phyloP scores from a whole-genome alignment of 176 grass and related monocot species.

The Oryza meridionalis region DNA sequence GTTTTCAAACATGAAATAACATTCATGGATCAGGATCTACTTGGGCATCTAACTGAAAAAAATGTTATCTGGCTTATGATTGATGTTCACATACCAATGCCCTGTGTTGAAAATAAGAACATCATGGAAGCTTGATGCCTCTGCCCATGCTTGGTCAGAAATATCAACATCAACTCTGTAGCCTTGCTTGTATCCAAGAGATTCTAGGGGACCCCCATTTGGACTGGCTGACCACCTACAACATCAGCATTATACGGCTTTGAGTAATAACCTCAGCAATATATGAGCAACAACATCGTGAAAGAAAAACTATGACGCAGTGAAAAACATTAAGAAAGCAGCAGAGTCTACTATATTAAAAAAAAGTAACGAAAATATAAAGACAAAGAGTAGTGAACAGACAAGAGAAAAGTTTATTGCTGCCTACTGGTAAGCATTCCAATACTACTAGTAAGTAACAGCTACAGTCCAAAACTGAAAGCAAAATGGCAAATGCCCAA shows the following conservation, averaged over 20 bases:
- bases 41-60: background rate
- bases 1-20: background rate
- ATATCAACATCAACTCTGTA: conserved; percentile 88
- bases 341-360: background rate
- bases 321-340: conserved; percentile 5
- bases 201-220: conserved; percentile 68
- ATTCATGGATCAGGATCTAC: background rate
- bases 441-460: conserved; percentile 13
- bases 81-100: conserved; percentile 60
- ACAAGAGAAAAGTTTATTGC: conserved; percentile 5
- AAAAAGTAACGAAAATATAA: conserved; percentile 1
- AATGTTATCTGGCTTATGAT: background rate
- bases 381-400: background rate
- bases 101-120: conserved; percentile 96
- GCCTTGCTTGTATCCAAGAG: conserved; percentile 87
- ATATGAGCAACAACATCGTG: background rate
- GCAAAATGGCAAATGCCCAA: background rate
- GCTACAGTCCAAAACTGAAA: conserved; percentile 1
- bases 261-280: conserved; percentile 5
- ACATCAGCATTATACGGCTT: conserved; percentile 6
- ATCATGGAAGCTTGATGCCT: conserved; percentile 82
- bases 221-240: conserved; percentile 79
- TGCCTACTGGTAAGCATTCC: background rate
- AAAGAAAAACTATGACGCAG: background rate
- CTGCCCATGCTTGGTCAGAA: conserved; percentile 80